phyloP scores from a whole-genome alignment of 768 basidiomycete genomes.

The Leucogyrophana mollusca region DNA sequence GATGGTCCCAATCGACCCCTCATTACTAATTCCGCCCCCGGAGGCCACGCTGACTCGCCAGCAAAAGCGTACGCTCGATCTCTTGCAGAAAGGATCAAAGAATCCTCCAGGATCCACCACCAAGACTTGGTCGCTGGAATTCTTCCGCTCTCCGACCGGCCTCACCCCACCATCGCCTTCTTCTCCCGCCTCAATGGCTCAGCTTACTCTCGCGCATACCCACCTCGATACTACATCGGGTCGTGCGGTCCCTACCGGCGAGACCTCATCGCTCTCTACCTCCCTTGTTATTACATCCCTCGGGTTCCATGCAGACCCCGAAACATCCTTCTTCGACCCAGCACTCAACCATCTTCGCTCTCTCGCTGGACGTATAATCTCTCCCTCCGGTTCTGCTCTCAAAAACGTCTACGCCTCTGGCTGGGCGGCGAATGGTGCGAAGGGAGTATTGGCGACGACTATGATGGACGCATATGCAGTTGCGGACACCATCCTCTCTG shows the following conservation, averaged over 20 bases:
- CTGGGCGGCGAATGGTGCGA: slow-evolving; percentile 91
- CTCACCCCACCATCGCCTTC: slow-evolving; percentile 30
- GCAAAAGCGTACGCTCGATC: slow-evolving; percentile 63
- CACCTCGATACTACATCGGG: slow-evolving; percentile 46
- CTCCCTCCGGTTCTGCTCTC: slow-evolving; percentile 34
- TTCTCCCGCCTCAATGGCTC: slow-evolving; percentile 22
- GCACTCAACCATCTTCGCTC: slow-evolving; percentile 56
- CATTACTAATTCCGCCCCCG: slow-evolving; percentile 38
- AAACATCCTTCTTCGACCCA: slow-evolving; percentile 57
- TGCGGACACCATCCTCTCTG: slow-evolving; percentile 67
- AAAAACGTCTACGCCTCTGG: slow-evolving; percentile 86
- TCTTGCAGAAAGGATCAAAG: slow-evolving; percentile 65
- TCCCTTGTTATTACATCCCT: slow-evolving; percentile 86
- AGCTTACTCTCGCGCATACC: slow-evolving; percentile 63
- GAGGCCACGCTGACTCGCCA: slow-evolving; percentile 49
- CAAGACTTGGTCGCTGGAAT: slow-evolving; percentile 81
- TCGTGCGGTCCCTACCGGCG: slow-evolving; percentile 55
- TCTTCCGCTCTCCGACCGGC: slow-evolving; percentile 70
- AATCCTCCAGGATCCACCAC: slow-evolving; percentile 43
- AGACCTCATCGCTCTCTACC: slow-evolving; percentile 51
- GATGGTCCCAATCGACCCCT: slow-evolving; percentile 59
- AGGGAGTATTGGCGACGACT: slow-evolving; percentile 87
- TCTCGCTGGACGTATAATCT: slow-evolving; percentile 47
- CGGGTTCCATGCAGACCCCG: slow-evolving; percentile 77
- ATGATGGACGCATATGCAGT: slow-evolving; percentile 90